Evolutionary conservation across 345 rosid genomes (phyloP), one percentile per base, ranked within the genome.

Genomic region (Kernera saxatilis): DNA sequence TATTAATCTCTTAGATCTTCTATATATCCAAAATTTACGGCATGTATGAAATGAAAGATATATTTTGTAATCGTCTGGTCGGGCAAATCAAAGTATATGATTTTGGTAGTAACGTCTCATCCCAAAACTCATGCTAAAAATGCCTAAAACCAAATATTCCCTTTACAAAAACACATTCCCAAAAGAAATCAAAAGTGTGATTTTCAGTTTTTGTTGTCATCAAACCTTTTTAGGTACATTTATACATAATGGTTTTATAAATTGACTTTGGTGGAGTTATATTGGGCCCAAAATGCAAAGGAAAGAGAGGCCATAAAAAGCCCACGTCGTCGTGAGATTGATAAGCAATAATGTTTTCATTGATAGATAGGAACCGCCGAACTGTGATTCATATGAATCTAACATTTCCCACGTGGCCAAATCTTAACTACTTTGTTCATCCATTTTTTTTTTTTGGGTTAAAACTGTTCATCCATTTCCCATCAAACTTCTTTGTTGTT

Each of bases 261-360:
- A 22, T 37, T 35, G n/a, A 33, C 17, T 19, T 66, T 21, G 67
- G 40, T 65, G 49, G 49, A 35, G 18, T 35, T 55, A 46, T 41
- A 39, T 53, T 73, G 64, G 72, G 59, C 57, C 57, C 67, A 59
- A 49, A 48, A 39, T 15, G 17, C 21, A 15, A 45, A 63, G 44
- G 53, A 66, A 9, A 48, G 25, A 21, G 14, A 41, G 67, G 73
- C 55, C 5, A 43, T 57, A 56, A 57, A 2, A 58, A 48, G 37
- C 67, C 72, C 72, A 66, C 77, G 77, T 73, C 77, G 77, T 73
- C 7, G 26, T 27, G 64, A 43, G 1, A 37, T 4, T 41, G 35
- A 51, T 41, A 46, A 49, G n/a, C 39, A 64, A 48, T 36, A 46
- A 10, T 3, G 18, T 27, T 25, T 39, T 27, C 14, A 69, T 52